Base-by-base conservation (phyloP, 495 filamentous ascomycete genomes). In the Lasiosphaeris hirsuta region DNA sequence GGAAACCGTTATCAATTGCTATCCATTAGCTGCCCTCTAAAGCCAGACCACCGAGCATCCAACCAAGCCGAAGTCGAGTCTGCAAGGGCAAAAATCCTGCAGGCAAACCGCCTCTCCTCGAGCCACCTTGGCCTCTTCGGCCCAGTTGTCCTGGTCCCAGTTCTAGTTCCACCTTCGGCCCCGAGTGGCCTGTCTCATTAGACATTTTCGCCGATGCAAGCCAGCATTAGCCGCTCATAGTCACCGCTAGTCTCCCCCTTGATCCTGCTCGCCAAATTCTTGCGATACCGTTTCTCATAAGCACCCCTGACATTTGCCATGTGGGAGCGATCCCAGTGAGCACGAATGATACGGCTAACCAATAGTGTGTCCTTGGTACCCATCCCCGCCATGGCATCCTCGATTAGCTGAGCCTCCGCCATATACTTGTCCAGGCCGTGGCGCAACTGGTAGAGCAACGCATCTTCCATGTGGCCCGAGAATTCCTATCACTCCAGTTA, bases 401-500 rank as follows among this genome's bases (percentile, higher is more conserved):
- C 91, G 11, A 97, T 75, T 7, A 86, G 72, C 19, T 80, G 75
- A 0, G 94, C 93, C 64, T 96, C 92, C 43, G 88, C 82, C 81
- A 87, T 86, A 18, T 88, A 89, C 49, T 86, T 87, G 64, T 97
- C 90, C 10, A 82, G 72, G 5, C 88, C 94, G 0, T 83, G 79
- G n/a, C 81, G 81, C 4, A 96, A 73, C 71, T 96, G 90, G 51
- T 82, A 83, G 40, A 92, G 69, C n/a, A 96, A 72, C 0, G 90
- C 91, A 23, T 88, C 81, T 71, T 92, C 82, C 90, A 97, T 96
- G 63, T 97, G 93, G 0, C 92, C 93, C 0, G 86, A 87, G 72
- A 96, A 96, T 65, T 94, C 86, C 74, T 83, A 44, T 39, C 15
- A 8, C 3, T 30, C 3, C 9, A 43, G 49, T 64, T 54, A 64